These are phyloP conservation scores for Hypoxylon cercidicola DNA, from an alignment of 495 filamentous ascomycete genomes.

Conservation along the genomic window DNA sequence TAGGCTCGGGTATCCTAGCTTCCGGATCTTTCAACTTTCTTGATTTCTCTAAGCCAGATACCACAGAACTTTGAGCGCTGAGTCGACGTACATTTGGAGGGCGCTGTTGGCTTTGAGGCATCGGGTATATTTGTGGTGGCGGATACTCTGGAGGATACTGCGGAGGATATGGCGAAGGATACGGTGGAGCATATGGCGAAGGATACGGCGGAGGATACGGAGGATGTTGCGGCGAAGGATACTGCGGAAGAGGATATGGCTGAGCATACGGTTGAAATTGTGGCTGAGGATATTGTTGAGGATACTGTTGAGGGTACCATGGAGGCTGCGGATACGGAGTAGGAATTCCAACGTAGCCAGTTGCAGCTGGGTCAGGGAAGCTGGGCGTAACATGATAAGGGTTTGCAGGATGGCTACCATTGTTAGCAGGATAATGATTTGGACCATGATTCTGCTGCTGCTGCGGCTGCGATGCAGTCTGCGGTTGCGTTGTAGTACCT, in stretches of 20 bases:
- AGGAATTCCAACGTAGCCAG: no score
- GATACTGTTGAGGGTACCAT: no score
- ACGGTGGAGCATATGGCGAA: neutral
- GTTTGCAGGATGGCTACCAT: neutral
- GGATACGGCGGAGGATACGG: neutral
- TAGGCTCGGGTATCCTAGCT: conserved; percentile 20
- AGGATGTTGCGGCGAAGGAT: no score
- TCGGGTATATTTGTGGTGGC: neutral
- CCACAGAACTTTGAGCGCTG: neutral
- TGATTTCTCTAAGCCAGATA: neutral
- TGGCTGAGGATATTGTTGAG: no score
- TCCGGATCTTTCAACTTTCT: neutral
- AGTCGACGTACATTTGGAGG: neutral
- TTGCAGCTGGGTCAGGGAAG: no score
- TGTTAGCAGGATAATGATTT: neutral
- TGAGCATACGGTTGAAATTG: no score
- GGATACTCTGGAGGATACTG: neutral
- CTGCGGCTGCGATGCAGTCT: no score
- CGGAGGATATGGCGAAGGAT: no score
- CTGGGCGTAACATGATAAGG: no score
- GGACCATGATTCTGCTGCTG: neutral
- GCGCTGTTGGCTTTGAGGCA: neutral
- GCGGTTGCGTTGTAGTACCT: no score
- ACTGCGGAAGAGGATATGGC: no score
- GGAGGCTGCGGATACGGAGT: no score